Evolutionary conservation across 2,329 filamentous ascomycete genomes (phyloP).

Genomic region (Zasmidium cellare): DNA sequence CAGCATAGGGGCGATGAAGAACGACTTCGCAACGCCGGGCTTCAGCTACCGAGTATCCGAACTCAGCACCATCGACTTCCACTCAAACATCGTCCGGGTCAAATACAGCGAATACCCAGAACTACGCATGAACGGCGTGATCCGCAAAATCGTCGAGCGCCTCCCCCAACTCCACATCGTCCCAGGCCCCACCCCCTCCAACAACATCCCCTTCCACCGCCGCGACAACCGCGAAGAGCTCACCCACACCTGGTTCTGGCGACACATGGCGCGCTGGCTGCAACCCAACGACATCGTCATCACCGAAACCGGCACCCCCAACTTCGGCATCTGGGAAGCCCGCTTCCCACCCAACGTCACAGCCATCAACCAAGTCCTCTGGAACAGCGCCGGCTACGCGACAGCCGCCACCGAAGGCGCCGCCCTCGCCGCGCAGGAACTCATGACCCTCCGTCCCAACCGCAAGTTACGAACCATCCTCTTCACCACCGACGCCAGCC

Average conservation of each 20-base stretch:
- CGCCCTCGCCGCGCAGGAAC: slow-evolving; percentile 71
- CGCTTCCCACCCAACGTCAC: slow-evolving; percentile 74
- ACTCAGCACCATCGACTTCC: slow-evolving; percentile 36
- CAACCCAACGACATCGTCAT: slow-evolving; percentile 73
- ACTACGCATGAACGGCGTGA: slow-evolving; percentile 7
- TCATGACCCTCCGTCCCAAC: slow-evolving; percentile 10
- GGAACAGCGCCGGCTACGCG: slow-evolving; percentile 67
- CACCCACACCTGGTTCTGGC: slow-evolving; percentile 47
- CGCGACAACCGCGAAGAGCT: slow-evolving; percentile 39
- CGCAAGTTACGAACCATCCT: slow-evolving; percentile 4
- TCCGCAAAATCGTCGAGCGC: slow-evolving; percentile 27
- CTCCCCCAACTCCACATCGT: slow-evolving; percentile 49
- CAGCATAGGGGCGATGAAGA: slow-evolving; percentile 2
- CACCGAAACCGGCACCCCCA: slow-evolving; percentile 84
- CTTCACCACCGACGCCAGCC: slow-evolving; percentile 55
- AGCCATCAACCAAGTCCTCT: slow-evolving; percentile 76
- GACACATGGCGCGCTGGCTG: slow-evolving; percentile 49
- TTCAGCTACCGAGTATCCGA: slow-evolving; percentile 37
- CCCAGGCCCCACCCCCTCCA: slow-evolving; percentile 1
- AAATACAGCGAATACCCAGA: slow-evolving; percentile 37
- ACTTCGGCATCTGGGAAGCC: slow-evolving; percentile 86
- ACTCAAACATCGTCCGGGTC: slow-evolving; percentile 32
- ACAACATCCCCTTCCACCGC: slow-evolving; percentile 19
- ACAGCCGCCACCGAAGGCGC: slow-evolving; percentile 66
- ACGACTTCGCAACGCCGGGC: slow-evolving; percentile 29